Percentiles rank a stretch among this genome's conserved stretches.
phyloP scores from a whole-genome alignment of 805 yeast genomes.

The Sugiyamaella lignohabitans region DNA sequence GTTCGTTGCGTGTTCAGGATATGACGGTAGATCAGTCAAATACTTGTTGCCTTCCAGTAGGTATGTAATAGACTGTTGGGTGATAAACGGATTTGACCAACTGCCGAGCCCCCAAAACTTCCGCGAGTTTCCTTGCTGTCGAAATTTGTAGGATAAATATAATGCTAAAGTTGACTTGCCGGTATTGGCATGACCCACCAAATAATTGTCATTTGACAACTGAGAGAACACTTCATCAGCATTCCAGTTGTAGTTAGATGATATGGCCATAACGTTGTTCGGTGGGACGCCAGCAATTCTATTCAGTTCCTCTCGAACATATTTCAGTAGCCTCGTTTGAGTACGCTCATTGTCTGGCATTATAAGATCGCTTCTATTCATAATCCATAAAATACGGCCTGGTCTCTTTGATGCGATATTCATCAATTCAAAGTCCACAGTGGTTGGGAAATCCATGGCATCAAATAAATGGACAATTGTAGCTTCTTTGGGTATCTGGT shows the following conservation, averaged over 20 bases:
- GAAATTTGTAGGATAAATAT: constrained; percentile 55
- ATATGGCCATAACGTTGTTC: constrained; percentile 42
- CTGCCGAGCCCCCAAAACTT: neutral
- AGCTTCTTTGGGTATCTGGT: constrained; percentile 39
- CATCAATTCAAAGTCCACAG: constrained; percentile 37
- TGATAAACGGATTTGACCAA: constrained; percentile 42
- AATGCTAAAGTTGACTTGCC: constrained; percentile 75
- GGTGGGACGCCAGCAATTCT: constrained; percentile 27
- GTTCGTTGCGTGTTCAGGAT: constrained; percentile 24
- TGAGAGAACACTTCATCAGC: constrained; percentile 34
- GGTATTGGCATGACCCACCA: constrained; percentile 87
- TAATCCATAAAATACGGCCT: constrained; percentile 28
- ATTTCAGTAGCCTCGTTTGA: constrained; percentile 15
- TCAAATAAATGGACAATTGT: constrained; percentile 56
- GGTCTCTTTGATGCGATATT: constrained; percentile 22
- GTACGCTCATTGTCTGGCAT: constrained; percentile 30
- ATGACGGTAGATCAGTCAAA: constrained; percentile 29
- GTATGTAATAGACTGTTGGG: constrained; percentile 46
- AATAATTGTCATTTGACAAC: constrained; percentile 30
- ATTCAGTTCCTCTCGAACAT: constrained; percentile 33
- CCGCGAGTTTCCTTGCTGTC: neutral
- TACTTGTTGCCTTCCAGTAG: constrained; percentile 29
- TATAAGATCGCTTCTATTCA: constrained; percentile 41
- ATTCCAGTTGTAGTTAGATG: constrained; percentile 52
- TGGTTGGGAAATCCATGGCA: constrained; percentile 67